Evolutionary conservation across 2,329 filamentous ascomycete genomes (phyloP).

Genomic region (Colletotrichum truncatum): DNA sequence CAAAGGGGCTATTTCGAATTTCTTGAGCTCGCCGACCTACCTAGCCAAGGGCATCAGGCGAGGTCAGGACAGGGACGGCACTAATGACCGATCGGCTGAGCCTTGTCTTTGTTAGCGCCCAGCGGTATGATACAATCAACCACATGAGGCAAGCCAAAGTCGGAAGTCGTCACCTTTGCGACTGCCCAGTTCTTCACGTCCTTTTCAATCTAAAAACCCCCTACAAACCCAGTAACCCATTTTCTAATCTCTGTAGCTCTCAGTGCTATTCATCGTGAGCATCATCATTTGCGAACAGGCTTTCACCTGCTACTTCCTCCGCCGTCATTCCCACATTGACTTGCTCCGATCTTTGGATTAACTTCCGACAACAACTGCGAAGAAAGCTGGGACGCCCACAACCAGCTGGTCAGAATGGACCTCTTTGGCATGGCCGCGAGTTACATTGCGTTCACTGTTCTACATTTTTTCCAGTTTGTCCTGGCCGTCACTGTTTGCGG

Average conservation of each 20-base stretch:
- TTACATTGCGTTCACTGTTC: constrained; percentile 64
- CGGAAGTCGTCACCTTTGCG: background rate
- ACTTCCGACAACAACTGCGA: too few relatives aligned
- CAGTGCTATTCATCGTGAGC: too few relatives aligned
- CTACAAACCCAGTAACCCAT: background rate
- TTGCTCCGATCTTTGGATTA: too few relatives aligned
- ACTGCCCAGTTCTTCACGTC: background rate
- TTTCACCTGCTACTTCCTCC: too few relatives aligned
- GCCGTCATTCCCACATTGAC: background rate
- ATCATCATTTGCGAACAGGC: too few relatives aligned
- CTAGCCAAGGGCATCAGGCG: background rate
- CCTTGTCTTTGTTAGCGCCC: background rate
- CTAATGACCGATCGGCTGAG: background rate
- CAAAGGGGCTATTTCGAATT: background rate
- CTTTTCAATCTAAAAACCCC: background rate
- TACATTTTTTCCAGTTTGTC: constrained; percentile 82
- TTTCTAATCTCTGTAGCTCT: background rate
- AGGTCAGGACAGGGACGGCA: background rate
- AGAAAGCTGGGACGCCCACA: too few relatives aligned
- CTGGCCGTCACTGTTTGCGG: constrained; percentile 81
- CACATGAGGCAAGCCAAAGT: background rate
- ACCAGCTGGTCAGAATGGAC: constrained; percentile 48
- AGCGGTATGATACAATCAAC: background rate
- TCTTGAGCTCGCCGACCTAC: background rate
- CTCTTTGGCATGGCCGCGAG: constrained; percentile 52